Evolutionary conservation across 2,329 filamentous ascomycete genomes (phyloP).

Genomic region (Diaporthe destruens): DNA sequence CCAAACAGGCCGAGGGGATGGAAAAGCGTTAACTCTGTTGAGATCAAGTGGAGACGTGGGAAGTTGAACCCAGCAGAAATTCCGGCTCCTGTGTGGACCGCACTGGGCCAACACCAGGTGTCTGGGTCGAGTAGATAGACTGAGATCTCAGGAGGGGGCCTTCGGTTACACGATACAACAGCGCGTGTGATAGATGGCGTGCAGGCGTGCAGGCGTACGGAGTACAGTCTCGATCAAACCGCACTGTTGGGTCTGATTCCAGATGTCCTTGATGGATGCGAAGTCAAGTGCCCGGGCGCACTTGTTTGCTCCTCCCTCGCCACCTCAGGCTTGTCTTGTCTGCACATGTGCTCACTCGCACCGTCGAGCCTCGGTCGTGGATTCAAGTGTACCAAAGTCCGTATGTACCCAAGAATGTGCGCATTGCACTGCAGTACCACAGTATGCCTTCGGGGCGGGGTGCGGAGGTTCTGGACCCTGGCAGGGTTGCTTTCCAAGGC

Average conservation of each 20-base stretch:
- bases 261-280: not conserved
- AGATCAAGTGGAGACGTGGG: not conserved
- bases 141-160: not conserved
- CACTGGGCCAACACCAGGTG: not conserved
- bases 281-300: not conserved
- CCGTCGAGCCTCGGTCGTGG: not conserved
- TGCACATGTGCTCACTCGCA: not conserved
- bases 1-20: constrained; percentile 1
- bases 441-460: not conserved
- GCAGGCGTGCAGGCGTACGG: constrained; percentile 27
- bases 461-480: constrained; percentile 20
- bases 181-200: constrained; percentile 16
- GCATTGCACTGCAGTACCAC: not conserved
- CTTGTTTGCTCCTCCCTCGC: not conserved
- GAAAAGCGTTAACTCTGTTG: not conserved
- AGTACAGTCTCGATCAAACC: constrained; percentile 23
- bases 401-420: not conserved
- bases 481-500: not conserved
- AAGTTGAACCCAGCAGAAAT: not conserved
- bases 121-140: not conserved
- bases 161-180: constrained; percentile 2
- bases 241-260: constrained; percentile 6
- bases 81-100: not conserved
- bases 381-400: not conserved
- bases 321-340: too few species aligned